phyloP scores from a whole-genome alignment of 169 alveolate species.

The Plasmodium reichenowi region DNA sequence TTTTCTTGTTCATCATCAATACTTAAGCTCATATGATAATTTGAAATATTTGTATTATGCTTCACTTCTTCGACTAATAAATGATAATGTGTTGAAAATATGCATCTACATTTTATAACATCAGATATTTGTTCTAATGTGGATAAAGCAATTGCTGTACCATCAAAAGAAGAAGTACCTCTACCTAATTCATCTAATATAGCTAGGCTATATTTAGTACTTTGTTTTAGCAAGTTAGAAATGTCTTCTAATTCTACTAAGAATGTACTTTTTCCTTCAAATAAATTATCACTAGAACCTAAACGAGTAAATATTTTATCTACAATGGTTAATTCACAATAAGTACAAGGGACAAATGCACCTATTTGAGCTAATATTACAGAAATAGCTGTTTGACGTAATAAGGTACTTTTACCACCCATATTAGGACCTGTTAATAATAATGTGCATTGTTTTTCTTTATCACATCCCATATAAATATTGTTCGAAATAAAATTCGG shows the following conservation, averaged over 20 bases:
- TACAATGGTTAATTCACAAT: slow-evolving; percentile 92
- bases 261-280: slow-evolving; percentile 99
- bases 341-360: slow-evolving; percentile 96
- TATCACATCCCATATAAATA: slow-evolving; percentile 76
- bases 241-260: slow-evolving; percentile 99
- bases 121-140: slow-evolving; percentile 91
- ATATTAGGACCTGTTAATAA: slow-evolving; percentile 99
- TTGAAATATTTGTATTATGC: slow-evolving; percentile 77
- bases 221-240: slow-evolving; percentile 82
- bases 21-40: slow-evolving; percentile 91
- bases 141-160: slow-evolving; percentile 98
- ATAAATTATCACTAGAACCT: slow-evolving; percentile 98
- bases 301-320: slow-evolving; percentile 98
- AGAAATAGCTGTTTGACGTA: slow-evolving; percentile 96
- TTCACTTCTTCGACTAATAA: slow-evolving; percentile 81
- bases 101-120: slow-evolving; percentile 89
- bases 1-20: slow-evolving; percentile 84
- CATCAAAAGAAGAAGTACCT: slow-evolving; percentile 99
- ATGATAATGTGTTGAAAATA: slow-evolving; percentile 98
- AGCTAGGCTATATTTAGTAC: slow-evolving; percentile 93
- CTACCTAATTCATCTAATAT: slow-evolving; percentile 99
- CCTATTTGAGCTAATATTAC: slow-evolving; percentile 99
- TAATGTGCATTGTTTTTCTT: slow-evolving; percentile 64
- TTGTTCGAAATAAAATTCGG: slow-evolving; percentile 90
- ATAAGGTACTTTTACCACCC: slow-evolving; percentile 99